Evolutionary conservation across 2,329 filamentous ascomycete species (phyloP), one percentile per base, ranked within the genome.

Genomic region (Chaetomium sp.): DNA sequence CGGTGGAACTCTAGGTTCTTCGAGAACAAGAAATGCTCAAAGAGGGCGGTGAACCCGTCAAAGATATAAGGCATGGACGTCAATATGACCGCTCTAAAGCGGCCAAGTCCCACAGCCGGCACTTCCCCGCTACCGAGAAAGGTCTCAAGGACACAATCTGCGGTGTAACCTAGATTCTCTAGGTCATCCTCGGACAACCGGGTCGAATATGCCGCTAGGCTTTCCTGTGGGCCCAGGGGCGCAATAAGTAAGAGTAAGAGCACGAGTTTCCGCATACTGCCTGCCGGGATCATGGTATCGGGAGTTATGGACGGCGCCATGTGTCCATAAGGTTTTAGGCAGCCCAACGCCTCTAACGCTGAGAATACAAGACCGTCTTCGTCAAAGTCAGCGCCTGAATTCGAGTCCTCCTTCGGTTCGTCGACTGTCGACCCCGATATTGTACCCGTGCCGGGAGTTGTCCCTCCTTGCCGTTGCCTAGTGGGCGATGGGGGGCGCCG

Each of bases 1-100:
- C 79, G 83, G 2, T 80, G 81, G 52, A 88, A 79, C 62, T 88
- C 82, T 27, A 89, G 74, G 60, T 85, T 85, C 63, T 85, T 86
- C 33, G 85, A 86, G 63, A 89, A 91, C 33, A 90, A 76, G 62
- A 91, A 89, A 66, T 86, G 84, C 61, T 89, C 86, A 66, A 89
- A 90, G 1, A 91, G 71, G 1, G 83, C 77, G 59, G 80, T 82
- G 59, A 90, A 79, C 0, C 85, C 84, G 52, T 79, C 74, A 65
- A 91, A 89, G 0, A 91, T 70, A 63, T 82, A 83, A 1, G 86
- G 86, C 52, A 86, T 76, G 46, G 79, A 79, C 36, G 76, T 71
- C 8, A 82, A 79, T 53, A 88, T 73, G 36, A 86, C 76, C 5
- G 73, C 71, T 65, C 79, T 78, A 71, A 88, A 88, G 41, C 79